Evolutionary conservation across 345 rosid species (phyloP), one percentile per base, ranked within the genome.

Genomic region (Populus pruinosa): DNA sequence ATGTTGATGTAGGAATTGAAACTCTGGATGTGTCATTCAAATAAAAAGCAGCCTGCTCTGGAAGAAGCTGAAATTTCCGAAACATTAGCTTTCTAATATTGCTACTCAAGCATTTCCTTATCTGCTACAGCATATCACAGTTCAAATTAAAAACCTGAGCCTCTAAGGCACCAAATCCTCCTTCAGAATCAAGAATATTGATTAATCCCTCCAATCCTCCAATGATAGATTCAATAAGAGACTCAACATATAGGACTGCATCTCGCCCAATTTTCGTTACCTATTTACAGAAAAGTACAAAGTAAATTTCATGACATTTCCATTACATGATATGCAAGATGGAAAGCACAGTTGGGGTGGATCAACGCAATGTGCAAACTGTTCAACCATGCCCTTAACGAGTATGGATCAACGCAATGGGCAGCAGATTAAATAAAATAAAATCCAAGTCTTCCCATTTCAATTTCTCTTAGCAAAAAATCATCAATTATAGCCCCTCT

Each of bases 121-220:
- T 76, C 56, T 56, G 72, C 9, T 62, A 74, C 33, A 67, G 64
- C 41, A 64, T 14, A 78, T 70, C 33, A 83, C 39, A 73, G 79
- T 7, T 44, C 44, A 79, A 77, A 75, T 49, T 20, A 76, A 39
- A 63, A 83, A 96, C 99, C 97, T 94, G 99, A 80, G 89, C 85
- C 84, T 93, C 99, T 71, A 94, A 84, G 80, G 98, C 99, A 49
- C 99, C 98, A 87, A 96, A 91, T 43, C 99, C 99, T 79, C 99
- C 99, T 86, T 94, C 99, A 70, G 99, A 96, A 85, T 96, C 99
- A 75, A 96, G 97, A 89, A 92, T 96, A 85, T 96, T 96, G 80
- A 94, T 90, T 78, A 96, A 87, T 72, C 99, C 99, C 85, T 94
- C 99, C 86, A 96, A 85, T 80, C 99, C 98, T 75, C 97, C 98